A percentile compares a stretch with the other conserved stretches of the same genome.
phyloP scores from a whole-genome alignment of 2,329 filamentous ascomycete genomes.

The Trichocomaceae sp. region DNA sequence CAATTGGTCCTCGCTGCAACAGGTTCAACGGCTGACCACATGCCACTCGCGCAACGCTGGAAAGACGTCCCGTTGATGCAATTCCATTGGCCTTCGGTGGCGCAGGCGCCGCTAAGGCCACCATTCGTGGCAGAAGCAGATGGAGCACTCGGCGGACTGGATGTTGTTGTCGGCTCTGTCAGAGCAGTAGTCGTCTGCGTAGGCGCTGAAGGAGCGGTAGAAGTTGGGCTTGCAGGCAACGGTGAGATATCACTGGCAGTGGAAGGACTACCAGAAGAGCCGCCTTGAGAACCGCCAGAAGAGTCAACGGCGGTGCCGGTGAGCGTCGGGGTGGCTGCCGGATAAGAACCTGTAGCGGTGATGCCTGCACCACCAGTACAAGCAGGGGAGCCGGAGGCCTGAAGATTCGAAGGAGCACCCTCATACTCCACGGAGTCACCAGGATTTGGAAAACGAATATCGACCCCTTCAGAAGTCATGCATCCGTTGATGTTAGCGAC shows the following conservation, averaged over 20 bases:
- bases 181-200: neutral
- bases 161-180: neutral
- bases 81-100: slow-evolving; percentile 52
- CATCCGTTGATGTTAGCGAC: slow-evolving; percentile 65
- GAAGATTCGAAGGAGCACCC: slow-evolving; percentile 35
- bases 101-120: slow-evolving; percentile 43
- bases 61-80: slow-evolving; percentile 52
- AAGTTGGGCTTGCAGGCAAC: neutral
- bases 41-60: slow-evolving; percentile 57
- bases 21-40: slow-evolving; percentile 45
- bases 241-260: slow-evolving; percentile 9
- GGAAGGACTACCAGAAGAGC: neutral
- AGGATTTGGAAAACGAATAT: slow-evolving; percentile 63
- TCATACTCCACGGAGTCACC: slow-evolving; percentile 52
- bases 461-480: slow-evolving; percentile 46
- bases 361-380: slow-evolving; percentile 21
- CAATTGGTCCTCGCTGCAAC: slow-evolving; percentile 53
- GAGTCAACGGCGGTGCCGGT: slow-evolving; percentile 19
- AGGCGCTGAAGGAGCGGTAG: neutral
- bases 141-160: slow-evolving; percentile 19
- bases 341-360: slow-evolving; percentile 16
- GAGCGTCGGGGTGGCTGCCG: slow-evolving; percentile 15
- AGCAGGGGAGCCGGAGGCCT: slow-evolving; percentile 22
- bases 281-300: slow-evolving; percentile 7
- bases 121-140: slow-evolving; percentile 24